Evolutionary conservation across 139 green algal genomes (phyloP).

Genomic region (Auxenochlorella protothecoides): DNA sequence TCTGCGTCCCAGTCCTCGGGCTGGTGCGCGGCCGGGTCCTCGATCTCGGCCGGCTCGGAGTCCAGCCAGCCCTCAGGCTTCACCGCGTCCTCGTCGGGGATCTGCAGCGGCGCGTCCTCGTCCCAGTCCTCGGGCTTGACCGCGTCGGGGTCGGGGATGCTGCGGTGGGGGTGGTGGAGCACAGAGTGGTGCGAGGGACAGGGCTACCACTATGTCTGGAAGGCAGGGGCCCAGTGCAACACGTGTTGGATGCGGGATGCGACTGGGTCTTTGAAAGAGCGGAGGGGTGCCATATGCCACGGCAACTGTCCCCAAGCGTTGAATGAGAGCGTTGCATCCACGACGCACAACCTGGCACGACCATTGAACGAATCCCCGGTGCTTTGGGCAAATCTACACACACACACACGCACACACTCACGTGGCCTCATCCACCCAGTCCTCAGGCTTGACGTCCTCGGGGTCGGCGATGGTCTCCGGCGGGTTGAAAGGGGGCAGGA

Average conservation of each 20-base stretch:
- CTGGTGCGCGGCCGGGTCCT: conserved; percentile 47
- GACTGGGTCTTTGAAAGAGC: no score
- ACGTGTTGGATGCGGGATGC: no score
- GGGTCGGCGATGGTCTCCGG: conserved; percentile 71
- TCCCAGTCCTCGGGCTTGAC: conserved; percentile 86
- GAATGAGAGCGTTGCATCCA: no score
- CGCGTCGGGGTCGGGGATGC: conserved; percentile 74
- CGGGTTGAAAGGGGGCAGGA: conserved; percentile 62
- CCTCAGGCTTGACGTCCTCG: conserved; percentile 68
- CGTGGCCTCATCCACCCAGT: conserved; percentile 64
- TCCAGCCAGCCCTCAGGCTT: conserved; percentile 91
- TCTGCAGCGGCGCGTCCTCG: conserved; percentile 48
- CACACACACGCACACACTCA: conserved; percentile 19
- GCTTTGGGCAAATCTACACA: neutral
- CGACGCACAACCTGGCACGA: no score
- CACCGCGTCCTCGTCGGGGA: conserved; percentile 63
- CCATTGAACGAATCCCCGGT: neutral
- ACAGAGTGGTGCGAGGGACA: no score
- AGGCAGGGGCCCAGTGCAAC: no score
- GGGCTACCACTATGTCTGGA: no score
- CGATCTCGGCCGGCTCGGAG: conserved; percentile 66
- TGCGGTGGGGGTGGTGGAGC: conserved; percentile 7
- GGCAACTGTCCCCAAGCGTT: no score
- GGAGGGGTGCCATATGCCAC: no score
- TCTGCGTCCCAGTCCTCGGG: conserved; percentile 94